Evolutionary conservation across 2,329 filamentous ascomycete species (phyloP), one percentile per base, ranked within the genome.

Genomic region (Pseudopithomyces chartarum): DNA sequence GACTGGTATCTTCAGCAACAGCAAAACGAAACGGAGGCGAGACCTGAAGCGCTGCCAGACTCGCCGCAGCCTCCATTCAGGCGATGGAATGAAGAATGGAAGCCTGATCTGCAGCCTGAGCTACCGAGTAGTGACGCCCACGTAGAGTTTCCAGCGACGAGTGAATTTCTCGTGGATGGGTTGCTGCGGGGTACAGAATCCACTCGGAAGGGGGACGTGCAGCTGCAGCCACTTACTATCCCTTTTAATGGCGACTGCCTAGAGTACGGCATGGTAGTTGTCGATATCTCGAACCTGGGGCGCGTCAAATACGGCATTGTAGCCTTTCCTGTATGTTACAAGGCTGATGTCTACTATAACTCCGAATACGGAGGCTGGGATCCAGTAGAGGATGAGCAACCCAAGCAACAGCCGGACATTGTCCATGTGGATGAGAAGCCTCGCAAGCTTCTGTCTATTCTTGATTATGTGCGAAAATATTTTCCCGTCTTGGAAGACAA

Each of bases 271-370:
- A 56, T 52, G 54, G 42, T 56, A 13, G 36, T 52, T 32, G n/a
- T 56, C 48, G 48, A 56, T 42, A 56, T 56, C 43, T 56, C 54
- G 34, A 23, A 56, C 20, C 54, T 56, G 6, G 40, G 19, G 54
- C 54, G 42, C 43, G 34, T 56, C 42, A 56, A 40, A 33, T 56
- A 56, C 48, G 48, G 54, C 54, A 56, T 56, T 36, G 54, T 52
- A 32, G 40, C 47, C 20, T 56, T 56, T 20, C 54, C 54, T 23
- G 42, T 56, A 6, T 34, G 48, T 48, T 56, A 56, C 38, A 56
- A 52, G 54, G 54, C 48, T 33, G 11, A 52, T 5, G 54, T 52
- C 33, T 7, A 33, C 20, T 56, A 56, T 52, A 23, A 52, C 20
- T 47, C 26, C 48, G 2, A 34, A 17, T 15, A 17, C 40, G 48